phyloP scores from a whole-genome alignment of 345 rosid species.

The Aegle marmelos region DNA sequence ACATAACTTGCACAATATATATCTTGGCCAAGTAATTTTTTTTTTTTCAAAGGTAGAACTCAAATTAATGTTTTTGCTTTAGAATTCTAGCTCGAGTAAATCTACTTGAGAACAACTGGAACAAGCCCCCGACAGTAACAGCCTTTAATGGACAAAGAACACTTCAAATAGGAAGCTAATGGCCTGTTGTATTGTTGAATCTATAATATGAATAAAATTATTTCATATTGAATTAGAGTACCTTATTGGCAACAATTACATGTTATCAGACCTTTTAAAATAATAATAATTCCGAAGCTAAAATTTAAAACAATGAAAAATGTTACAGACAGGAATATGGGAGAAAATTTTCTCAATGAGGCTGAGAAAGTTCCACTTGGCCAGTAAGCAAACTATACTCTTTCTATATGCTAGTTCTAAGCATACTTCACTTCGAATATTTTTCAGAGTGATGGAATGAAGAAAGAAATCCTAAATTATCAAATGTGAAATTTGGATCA shows the following conservation, averaged over 20 bases:
- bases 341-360: background rate
- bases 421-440: background rate
- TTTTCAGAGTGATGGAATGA: constrained; percentile 1
- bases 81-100: too few relatives aligned
- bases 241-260: background rate
- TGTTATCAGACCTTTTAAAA: background rate
- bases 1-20: too few relatives aligned
- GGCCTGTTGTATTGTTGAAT: too few relatives aligned
- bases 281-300: background rate
- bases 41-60: too few relatives aligned
- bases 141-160: too few relatives aligned
- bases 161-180: too few relatives aligned
- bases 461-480: constrained; percentile 22
- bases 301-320: background rate
- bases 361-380: background rate
- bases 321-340: background rate
- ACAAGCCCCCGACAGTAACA: too few relatives aligned
- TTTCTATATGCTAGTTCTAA: background rate
- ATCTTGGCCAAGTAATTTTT: too few relatives aligned
- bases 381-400: background rate
- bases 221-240: background rate
- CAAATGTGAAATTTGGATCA: constrained; percentile 42
- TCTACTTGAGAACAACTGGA: too few relatives aligned
- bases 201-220: too few relatives aligned
- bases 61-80: too few relatives aligned